Percentiles rank a stretch among this genome's conserved stretches.
phyloP scores from a whole-genome alignment of 1,139 yeast species.

The Zygoascus sp. region DNA sequence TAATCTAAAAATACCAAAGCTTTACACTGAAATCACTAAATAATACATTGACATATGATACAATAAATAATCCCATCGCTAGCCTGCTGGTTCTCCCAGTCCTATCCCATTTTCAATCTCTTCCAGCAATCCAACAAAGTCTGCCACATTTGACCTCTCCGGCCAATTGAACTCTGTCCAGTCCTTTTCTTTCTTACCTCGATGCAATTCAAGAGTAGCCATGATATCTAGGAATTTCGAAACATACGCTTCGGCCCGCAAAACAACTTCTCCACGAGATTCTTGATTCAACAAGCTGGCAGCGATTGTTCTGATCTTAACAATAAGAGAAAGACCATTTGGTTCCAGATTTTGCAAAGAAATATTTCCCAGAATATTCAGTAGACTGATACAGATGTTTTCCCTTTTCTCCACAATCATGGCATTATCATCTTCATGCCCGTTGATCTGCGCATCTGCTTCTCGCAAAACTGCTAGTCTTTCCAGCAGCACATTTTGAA shows the following conservation, averaged over 20 bases:
- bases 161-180: slow-evolving; percentile 3
- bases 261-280: slow-evolving; percentile 1
- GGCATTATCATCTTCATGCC: background rate
- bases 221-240: slow-evolving; percentile 9
- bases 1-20: background rate
- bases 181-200: slow-evolving; percentile 2
- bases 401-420: slow-evolving; percentile 2
- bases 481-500: slow-evolving; percentile 8
- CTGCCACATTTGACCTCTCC: background rate
- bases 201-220: slow-evolving; percentile 1
- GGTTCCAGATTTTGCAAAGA: slow-evolving; percentile 12
- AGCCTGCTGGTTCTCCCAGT: background rate
- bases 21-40: background rate
- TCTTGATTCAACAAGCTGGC: slow-evolving; percentile 7
- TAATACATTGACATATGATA: background rate
- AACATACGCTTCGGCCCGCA: slow-evolving; percentile 7
- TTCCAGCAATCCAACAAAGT: background rate
- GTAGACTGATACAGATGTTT: slow-evolving; percentile 7
- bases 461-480: background rate
- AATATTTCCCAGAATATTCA: slow-evolving; percentile 8
- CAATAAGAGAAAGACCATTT: slow-evolving; percentile 10
- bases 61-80: background rate
- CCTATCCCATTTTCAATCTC: background rate
- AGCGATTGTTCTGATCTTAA: slow-evolving; percentile 11
- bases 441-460: background rate